Conservation (phyloP, 257 asterid genomes). For the Haberlea rhodopensis region DNA sequence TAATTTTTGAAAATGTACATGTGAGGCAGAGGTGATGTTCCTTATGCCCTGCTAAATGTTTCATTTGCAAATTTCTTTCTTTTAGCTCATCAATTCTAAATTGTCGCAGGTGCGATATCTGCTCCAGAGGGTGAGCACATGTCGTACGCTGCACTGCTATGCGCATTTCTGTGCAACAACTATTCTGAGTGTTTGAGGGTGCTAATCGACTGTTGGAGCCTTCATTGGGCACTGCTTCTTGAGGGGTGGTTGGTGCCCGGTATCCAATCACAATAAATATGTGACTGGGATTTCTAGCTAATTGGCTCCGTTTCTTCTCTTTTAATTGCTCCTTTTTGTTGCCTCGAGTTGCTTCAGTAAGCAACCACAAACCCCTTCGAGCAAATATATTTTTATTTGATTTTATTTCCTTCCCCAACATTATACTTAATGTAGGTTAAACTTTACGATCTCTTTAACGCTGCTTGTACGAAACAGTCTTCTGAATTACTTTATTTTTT, state of each 20-base stretch:
- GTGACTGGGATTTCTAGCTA: constrained; percentile 81
- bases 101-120: constrained; percentile 99
- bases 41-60: constrained; percentile 26
- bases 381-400: constrained; percentile 35
- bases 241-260: constrained; percentile 72
- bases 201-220: constrained; percentile 96
- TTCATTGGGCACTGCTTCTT: constrained; percentile 68
- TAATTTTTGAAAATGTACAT: constrained; percentile 16
- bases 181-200: constrained; percentile 91
- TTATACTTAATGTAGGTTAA: constrained; percentile 25
- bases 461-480: neutral
- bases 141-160: constrained; percentile 99
- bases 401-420: constrained; percentile 24
- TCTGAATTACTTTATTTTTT: constrained; percentile 28
- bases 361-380: constrained; percentile 78
- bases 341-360: constrained; percentile 98
- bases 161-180: constrained; percentile 77
- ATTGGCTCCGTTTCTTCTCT: constrained; percentile 79
- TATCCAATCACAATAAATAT: constrained; percentile 74
- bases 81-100: constrained; percentile 73
- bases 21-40: constrained; percentile 10
- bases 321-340: constrained; percentile 85
- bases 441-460: neutral
- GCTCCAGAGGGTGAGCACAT: constrained; percentile 99
- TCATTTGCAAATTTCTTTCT: constrained; percentile 34